Evolutionary conservation across 2,329 filamentous ascomycete genomes (phyloP), one percentile per base, ranked within the genome.

Genomic region (Diaporthe velutina): DNA sequence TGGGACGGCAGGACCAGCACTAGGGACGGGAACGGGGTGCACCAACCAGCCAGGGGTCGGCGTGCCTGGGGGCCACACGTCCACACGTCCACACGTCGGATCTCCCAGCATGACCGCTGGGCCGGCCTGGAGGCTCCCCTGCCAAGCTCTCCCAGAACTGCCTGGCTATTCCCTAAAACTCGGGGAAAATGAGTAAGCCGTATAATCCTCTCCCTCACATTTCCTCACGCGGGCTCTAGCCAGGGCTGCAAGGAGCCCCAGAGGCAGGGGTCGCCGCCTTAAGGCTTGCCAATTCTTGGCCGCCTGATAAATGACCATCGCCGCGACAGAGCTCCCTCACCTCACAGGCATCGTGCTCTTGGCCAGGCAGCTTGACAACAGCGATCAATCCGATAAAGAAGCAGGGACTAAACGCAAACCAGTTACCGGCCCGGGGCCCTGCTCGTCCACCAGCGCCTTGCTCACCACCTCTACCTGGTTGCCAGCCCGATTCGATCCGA

Each of bases 1-100:
- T 35, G 40, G 42, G 61, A 67, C 61, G 61, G 61, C 61, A 67
- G 61, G 42, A 25, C 64, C 52, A 67, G 60, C 40, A 50, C 61
- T 67, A 67, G 42, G 60, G 40, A n/a, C 60, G 60, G 60, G 25
- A 30, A 15, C n/a, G 28, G n/a, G 10, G 5, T 54, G 25, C 50
- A 54, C 50, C 33, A 12, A 19, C 33, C 6, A 12, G 4, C 38
- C 35, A 42, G 57, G 60, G 40, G 60, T 48, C 22, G 60, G 58
- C 17, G n/a, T n/a, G 17, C 4, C 54, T 28, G 54, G 54, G 33
- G 19, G 33, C 55, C 9, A 19, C n/a, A n/a, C n/a, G n/a, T n/a
- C n/a, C n/a, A 22, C 28, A 19, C 33, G 38, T 45, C 40, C 40
- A 28, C n/a, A 22, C 48, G 64, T 54, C 64, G 64, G 17, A 68